Evolutionary conservation across 805 yeast genomes (phyloP).

Genomic region (Komagataella ulmi): DNA sequence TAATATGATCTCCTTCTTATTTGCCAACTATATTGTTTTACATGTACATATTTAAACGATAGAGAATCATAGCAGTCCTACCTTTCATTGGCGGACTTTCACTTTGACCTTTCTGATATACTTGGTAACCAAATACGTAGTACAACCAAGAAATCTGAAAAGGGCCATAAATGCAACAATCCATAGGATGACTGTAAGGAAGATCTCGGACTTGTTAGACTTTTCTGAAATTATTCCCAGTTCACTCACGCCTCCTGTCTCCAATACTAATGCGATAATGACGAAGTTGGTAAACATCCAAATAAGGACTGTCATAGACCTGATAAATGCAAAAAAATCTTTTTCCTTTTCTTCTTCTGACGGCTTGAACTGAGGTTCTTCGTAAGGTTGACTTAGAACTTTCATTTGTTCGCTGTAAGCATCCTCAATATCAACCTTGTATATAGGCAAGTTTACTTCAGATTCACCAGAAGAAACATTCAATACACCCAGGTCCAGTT

Average conservation of each 20-base stretch:
- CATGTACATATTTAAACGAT: background rate
- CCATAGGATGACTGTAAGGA: slow-evolving; percentile 82
- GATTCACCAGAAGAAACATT: slow-evolving; percentile 52
- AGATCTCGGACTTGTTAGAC: slow-evolving; percentile 33
- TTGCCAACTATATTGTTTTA: background rate
- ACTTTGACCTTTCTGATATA: background rate
- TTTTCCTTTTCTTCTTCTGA: slow-evolving; percentile 39
- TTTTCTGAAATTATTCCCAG: slow-evolving; percentile 12
- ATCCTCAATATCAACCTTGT: slow-evolving; percentile 62
- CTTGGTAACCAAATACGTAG: slow-evolving; percentile 22
- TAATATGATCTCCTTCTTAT: slow-evolving; percentile 7
- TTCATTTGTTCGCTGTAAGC: slow-evolving; percentile 55
- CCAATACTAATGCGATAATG: slow-evolving; percentile 69
- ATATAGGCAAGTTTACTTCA: slow-evolving; percentile 64
- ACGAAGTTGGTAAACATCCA: slow-evolving; percentile 87
- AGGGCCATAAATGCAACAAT: slow-evolving; percentile 84
- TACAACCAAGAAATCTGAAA: slow-evolving; percentile 69
- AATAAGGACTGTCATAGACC: slow-evolving; percentile 77
- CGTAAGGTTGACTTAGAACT: slow-evolving; percentile 31
- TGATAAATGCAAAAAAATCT: slow-evolving; percentile 79
- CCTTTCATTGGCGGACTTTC: background rate
- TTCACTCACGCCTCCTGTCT: slow-evolving; percentile 62
- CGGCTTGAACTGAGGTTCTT: slow-evolving; percentile 14
- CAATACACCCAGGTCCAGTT: slow-evolving; percentile 73
- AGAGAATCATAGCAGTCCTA: background rate